Percentiles rank a stretch among this genome's conserved stretches.
Evolutionary conservation across 495 filamentous ascomycete species (phyloP).

Genomic region (Xylaria longipes): DNA sequence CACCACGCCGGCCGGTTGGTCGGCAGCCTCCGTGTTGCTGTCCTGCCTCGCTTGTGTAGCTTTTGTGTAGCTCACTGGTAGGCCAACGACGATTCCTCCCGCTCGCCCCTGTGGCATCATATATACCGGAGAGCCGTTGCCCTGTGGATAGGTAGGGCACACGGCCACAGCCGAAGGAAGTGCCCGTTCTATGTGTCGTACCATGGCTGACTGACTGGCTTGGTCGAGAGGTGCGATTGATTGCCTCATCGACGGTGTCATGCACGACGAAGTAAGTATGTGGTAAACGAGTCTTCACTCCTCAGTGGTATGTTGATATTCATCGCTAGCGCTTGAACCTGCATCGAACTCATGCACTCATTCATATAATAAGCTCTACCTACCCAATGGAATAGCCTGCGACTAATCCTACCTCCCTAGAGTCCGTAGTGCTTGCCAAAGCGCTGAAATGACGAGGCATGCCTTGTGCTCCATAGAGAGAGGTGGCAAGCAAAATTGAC

Average conservation of each 20-base stretch:
- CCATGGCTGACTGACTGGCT: not conserved
- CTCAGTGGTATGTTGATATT: not conserved
- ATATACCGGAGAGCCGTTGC: not conserved
- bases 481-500: not conserved
- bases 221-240: not conserved
- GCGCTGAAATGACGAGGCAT: not conserved
- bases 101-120: constrained; percentile 6
- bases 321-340: not conserved
- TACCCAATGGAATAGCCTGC: not conserved
- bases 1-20: constrained; percentile 1
- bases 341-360: not conserved
- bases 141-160: not conserved
- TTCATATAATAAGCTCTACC: not conserved
- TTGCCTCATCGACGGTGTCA: not conserved
- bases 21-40: not conserved
- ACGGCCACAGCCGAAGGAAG: not conserved
- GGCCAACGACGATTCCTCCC: not conserved
- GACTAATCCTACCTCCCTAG: not conserved
- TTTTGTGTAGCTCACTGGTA: constrained; percentile 20
- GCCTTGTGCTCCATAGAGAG: not conserved
- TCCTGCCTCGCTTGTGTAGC: constrained; percentile 21
- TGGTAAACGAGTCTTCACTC: not conserved
- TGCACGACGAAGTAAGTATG: not conserved
- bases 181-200: not conserved
- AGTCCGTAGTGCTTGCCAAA: not conserved